Conservation (phyloP, 805 yeast species). For the Schwanniomyces sp. region DNA sequence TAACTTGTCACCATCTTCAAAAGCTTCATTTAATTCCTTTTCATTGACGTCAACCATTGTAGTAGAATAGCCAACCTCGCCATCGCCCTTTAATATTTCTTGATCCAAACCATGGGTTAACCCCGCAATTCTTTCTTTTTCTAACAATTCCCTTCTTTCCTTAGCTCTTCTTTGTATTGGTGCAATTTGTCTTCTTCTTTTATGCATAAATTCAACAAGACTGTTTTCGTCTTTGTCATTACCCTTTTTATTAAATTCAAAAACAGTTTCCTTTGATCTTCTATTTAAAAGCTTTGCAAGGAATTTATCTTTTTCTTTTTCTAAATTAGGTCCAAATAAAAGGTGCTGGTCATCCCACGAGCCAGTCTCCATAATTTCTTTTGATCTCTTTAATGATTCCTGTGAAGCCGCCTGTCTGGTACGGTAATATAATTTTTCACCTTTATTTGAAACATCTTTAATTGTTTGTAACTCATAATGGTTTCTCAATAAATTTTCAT, state of each 20-base stretch:
- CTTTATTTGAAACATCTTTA: constrained; percentile 74
- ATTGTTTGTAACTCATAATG: constrained; percentile 68
- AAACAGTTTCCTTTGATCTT: constrained; percentile 82
- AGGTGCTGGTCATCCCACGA: constrained; percentile 87
- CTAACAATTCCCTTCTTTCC: constrained; percentile 66
- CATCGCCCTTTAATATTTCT: constrained; percentile 59
- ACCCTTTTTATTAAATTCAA: constrained; percentile 69
- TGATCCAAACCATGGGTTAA: constrained; percentile 71
- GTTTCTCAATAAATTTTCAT: constrained; percentile 55
- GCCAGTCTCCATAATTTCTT: constrained; percentile 68
- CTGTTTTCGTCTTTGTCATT: constrained; percentile 52
- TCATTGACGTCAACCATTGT: constrained; percentile 41
- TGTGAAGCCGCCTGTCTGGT: constrained; percentile 84
- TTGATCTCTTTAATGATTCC: constrained; percentile 83
- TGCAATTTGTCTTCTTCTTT: constrained; percentile 83
- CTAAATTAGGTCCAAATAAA: constrained; percentile 73
- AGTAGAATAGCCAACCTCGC: constrained; percentile 48
- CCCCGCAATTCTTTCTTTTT: constrained; percentile 74
- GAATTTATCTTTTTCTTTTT: constrained; percentile 69
- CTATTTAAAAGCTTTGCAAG: constrained; percentile 72
- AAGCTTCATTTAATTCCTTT: constrained; percentile 46
- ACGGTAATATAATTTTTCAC: constrained; percentile 82
- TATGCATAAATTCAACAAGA: constrained; percentile 79
- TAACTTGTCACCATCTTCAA: constrained; percentile 52
- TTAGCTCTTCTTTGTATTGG: constrained; percentile 79